Conservation (phyloP, 495 filamentous ascomycete genomes). For the Aspergillus avenaceus region DNA sequence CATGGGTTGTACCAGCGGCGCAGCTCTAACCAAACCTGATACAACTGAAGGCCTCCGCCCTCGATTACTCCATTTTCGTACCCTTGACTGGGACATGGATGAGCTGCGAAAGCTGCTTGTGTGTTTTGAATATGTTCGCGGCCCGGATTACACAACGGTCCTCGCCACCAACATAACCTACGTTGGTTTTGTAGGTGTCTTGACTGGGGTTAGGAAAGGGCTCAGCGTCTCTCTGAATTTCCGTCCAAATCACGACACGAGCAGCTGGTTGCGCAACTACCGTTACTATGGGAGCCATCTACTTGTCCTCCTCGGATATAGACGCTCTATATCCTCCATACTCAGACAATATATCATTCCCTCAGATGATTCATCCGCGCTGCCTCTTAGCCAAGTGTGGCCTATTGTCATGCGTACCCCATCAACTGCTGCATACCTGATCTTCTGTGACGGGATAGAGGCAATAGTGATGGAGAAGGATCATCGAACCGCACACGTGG, state of each 20-base stretch:
- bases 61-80: slow-evolving; percentile 60
- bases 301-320: slow-evolving; percentile 53
- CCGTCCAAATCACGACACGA: slow-evolving; percentile 50
- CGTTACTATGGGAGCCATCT: slow-evolving; percentile 47
- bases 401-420: slow-evolving; percentile 26
- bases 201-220: slow-evolving; percentile 54
- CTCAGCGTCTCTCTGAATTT: slow-evolving; percentile 64
- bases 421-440: slow-evolving; percentile 56
- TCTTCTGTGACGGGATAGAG: slow-evolving; percentile 45
- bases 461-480: slow-evolving; percentile 58
- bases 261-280: slow-evolving; percentile 21
- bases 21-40: slow-evolving; percentile 16
- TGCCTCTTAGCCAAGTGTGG: slow-evolving; percentile 23
- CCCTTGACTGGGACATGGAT: slow-evolving; percentile 67
- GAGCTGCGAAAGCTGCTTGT: slow-evolving; percentile 52
- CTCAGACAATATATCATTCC: slow-evolving; percentile 44
- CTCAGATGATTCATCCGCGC: background rate
- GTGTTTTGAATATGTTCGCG: slow-evolving; percentile 51
- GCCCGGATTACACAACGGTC: slow-evolving; percentile 28
- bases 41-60: slow-evolving; percentile 12
- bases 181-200: slow-evolving; percentile 57
- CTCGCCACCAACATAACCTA: slow-evolving; percentile 59
- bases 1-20: slow-evolving; percentile 65
- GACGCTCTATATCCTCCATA: slow-evolving; percentile 52
- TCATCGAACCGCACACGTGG: slow-evolving; percentile 34